Percentiles rank a stretch among this genome's conserved stretches.
Evolutionary conservation across 257 asterid genomes (phyloP).

Genomic region (Jacaranda copaia): DNA sequence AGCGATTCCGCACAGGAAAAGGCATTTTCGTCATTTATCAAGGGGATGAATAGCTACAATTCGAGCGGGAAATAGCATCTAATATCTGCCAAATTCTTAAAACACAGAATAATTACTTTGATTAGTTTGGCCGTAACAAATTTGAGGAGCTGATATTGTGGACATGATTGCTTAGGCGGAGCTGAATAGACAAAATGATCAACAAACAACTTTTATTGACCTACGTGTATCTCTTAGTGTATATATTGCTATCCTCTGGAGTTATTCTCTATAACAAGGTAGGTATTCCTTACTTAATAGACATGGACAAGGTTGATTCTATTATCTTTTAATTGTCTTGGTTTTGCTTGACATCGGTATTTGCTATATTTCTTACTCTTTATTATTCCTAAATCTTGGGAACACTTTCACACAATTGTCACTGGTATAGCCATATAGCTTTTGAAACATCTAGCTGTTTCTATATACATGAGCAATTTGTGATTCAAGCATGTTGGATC

Average conservation of each 20-base stretch:
- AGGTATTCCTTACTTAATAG: conserved; percentile 21
- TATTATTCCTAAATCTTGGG: conserved; percentile 6
- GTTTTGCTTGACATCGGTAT: conserved; percentile 21
- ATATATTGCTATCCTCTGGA: conserved; percentile 84
- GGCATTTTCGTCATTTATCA: conserved; percentile 30
- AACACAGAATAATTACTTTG: conserved; percentile 10
- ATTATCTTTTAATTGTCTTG: conserved; percentile 4
- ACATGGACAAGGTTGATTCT: conserved; percentile 14
- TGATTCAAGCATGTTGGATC: conserved; percentile 4
- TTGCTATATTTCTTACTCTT: conserved; percentile 9
- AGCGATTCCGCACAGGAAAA: conserved; percentile 35
- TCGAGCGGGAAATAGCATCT: conserved; percentile 40
- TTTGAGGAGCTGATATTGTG: conserved; percentile 40
- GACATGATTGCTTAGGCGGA: conserved; percentile 42
- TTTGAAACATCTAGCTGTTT: conserved; percentile 10
- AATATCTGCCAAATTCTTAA: conserved; percentile 33
- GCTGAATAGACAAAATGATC: conserved; percentile 59
- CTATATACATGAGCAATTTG: conserved; percentile 16
- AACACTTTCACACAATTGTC: not conserved
- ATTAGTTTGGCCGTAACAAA: conserved; percentile 29
- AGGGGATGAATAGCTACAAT: conserved; percentile 39
- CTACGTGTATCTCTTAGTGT: conserved; percentile 77
- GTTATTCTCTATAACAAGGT: conserved; percentile 98
- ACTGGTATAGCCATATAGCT: conserved; percentile 22
- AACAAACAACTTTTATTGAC: conserved; percentile 85